Percentiles rank a stretch among this genome's conserved stretches.
phyloP scores from a whole-genome alignment of 768 basidiomycete species.

The Xerocomellus dryophilus region DNA sequence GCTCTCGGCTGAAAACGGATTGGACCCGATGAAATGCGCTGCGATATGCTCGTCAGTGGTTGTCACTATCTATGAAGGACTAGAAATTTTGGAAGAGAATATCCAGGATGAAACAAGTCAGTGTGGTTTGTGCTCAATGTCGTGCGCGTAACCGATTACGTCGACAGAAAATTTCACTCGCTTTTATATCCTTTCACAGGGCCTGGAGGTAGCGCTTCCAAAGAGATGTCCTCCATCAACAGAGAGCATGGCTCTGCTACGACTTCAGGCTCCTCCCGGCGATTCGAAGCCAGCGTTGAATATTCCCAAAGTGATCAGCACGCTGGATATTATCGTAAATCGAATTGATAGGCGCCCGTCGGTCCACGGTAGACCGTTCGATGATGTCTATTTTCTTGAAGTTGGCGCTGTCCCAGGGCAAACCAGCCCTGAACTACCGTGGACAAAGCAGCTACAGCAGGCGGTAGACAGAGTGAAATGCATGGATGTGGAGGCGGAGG shows the following conservation, averaged over 20 bases:
- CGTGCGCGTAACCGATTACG: background rate
- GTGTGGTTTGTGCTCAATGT: background rate
- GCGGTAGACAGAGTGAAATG: constrained; percentile 35
- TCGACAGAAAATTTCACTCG: constrained; percentile 62
- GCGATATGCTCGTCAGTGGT: constrained; percentile 76
- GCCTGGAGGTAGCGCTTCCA: constrained; percentile 31
- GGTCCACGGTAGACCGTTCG: constrained; percentile 43
- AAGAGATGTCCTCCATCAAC: constrained; percentile 17
- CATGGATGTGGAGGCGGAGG: constrained; percentile 35
- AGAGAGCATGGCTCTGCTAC: constrained; percentile 37
- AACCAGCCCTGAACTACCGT: constrained; percentile 11
- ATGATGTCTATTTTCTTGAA: constrained; percentile 65
- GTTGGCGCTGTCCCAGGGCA: constrained; percentile 25
- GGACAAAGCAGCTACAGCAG: constrained; percentile 36
- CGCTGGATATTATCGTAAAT: constrained; percentile 42
- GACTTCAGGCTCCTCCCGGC: constrained; percentile 23
- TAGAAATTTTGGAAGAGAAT: constrained; percentile 56
- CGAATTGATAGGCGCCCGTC: constrained; percentile 69
- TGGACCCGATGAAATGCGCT: constrained; percentile 49
- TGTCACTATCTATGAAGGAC: constrained; percentile 53
- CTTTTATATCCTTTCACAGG: constrained; percentile 57
- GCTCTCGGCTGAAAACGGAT: constrained; percentile 33
- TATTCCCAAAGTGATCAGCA: constrained; percentile 27
- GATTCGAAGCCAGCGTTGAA: constrained; percentile 5
- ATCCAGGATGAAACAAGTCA: constrained; percentile 54